Evolutionary conservation across 768 basidiomycete genomes (phyloP), one percentile per base, ranked within the genome.

Genomic region (Tulasnella calospora): DNA sequence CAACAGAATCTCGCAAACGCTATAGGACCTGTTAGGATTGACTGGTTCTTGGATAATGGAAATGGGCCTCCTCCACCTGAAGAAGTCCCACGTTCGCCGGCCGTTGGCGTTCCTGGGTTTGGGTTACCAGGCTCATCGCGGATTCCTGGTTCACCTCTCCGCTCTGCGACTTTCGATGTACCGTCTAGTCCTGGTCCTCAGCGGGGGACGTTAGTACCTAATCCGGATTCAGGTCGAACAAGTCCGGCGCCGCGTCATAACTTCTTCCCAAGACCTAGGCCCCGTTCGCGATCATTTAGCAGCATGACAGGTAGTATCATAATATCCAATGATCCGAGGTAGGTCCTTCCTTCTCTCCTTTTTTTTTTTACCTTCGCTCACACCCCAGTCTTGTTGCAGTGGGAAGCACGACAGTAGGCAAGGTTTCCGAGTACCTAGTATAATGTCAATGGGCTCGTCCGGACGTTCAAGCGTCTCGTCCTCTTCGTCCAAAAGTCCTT

Each of bases 161-260:
- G 46, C 13, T 40, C 76, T 19, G 35, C 47, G 51, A 41, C 76
- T 3, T 40, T 61, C 7, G 51, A 77, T 51, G 78, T 79, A 3
- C 61, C 78, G 17, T 44, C 57, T 40, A 55, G 78, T 17, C 57
- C 73, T 36, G 78, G 78, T 27, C 40, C 72, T 23, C 61, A 67
- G 23, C 3, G 23, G 36, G 21, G 74, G 7, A 51, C 40, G 33
- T n/a, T 35, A 23, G 27, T 46, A 51, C 67, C 40, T 13, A 44
- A 71, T 33, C 27, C 40, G 9, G 30, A 61, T 17, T 30, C 35
- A 4, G 30, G 27, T 47, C 44, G 70, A 6, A 35, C 67, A 23
- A 44, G 71, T 17, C 69, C 76, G 46, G 79, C 92, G 36, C 90
- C 88, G 0, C 83, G 91, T 19, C 86, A 91, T 0, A 90, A 91